Conservation (phyloP, 495 filamentous ascomycete genomes). For the Aspergillus homomorphus region DNA sequence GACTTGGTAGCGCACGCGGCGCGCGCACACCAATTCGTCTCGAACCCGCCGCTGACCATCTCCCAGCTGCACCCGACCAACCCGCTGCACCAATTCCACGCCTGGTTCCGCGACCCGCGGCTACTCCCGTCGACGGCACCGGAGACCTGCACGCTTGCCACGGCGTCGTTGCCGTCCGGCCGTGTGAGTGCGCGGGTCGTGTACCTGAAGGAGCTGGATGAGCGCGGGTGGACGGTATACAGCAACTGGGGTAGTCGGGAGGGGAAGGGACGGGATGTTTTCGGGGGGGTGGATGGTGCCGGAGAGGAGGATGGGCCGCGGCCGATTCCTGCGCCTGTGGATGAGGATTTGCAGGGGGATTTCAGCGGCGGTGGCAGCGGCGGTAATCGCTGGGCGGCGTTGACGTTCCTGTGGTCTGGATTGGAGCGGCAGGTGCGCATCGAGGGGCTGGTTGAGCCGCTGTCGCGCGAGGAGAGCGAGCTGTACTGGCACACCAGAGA, state of each 20-base stretch:
- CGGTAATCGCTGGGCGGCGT: constrained; percentile 44
- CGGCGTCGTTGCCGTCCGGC: constrained; percentile 80
- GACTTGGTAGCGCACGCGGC: constrained; percentile 39
- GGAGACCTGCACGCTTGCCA: constrained; percentile 76
- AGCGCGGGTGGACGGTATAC: constrained; percentile 84
- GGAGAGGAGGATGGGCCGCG: constrained; percentile 14
- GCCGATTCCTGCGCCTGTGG: constrained; percentile 30
- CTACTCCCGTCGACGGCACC: constrained; percentile 58
- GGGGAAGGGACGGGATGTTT: constrained; percentile 45
- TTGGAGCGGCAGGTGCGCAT: constrained; percentile 83
- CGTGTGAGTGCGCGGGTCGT: constrained; percentile 80
- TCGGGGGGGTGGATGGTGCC: constrained; percentile 22
- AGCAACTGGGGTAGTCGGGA: constrained; percentile 76
- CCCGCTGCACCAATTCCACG: constrained; percentile 80
- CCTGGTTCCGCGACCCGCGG: constrained; percentile 76
- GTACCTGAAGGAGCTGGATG: constrained; percentile 77
- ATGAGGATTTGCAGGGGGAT: constrained; percentile 14
- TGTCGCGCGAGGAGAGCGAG: constrained; percentile 73
- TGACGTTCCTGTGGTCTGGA: constrained; percentile 55
- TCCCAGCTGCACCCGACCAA: constrained; percentile 40
- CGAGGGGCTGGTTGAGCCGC: constrained; percentile 68
- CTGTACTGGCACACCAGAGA: constrained; percentile 82
- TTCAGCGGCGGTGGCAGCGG: constrained; percentile 1
- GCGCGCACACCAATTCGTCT: constrained; percentile 46
- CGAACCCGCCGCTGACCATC: constrained; percentile 43